Conservation (phyloP, 2,329 filamentous ascomycete genomes). For the Diaporthe nobilis region DNA sequence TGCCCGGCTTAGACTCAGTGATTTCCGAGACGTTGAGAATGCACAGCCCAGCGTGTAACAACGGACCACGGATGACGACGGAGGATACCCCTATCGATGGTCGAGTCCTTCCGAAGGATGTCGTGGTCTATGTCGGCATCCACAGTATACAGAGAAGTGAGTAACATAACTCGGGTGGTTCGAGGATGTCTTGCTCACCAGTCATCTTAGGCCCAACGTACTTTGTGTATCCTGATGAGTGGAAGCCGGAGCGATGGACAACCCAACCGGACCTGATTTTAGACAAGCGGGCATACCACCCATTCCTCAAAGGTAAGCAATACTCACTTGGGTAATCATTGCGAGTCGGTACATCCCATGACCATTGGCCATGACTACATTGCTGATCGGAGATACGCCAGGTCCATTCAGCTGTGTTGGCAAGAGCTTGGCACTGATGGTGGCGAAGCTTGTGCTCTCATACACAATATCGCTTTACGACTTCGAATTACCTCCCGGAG, state of each 20-base stretch:
- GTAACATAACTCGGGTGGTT: neutral
- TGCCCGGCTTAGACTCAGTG: neutral
- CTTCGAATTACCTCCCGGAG: neutral
- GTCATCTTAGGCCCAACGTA: neutral
- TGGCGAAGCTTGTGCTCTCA: slow-evolving; percentile 1
- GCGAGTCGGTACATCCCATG: neutral
- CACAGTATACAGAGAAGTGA: slow-evolving; percentile 7
- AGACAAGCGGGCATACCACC: neutral
- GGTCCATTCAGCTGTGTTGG: neutral
- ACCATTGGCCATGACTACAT: neutral
- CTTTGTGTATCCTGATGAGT: neutral
- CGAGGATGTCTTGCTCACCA: neutral
- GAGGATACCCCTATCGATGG: neutral
- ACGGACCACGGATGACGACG: neutral
- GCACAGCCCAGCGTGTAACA: neutral
- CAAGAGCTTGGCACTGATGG: neutral
- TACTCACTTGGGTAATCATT: neutral
- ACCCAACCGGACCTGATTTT: neutral
- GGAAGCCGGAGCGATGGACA: slow-evolving; percentile 1
- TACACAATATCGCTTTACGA: neutral
- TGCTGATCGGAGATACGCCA: neutral
- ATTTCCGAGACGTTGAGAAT: slow-evolving; percentile 1
- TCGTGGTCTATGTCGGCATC: neutral
- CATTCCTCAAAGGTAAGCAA: neutral
- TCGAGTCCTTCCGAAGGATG: neutral